A percentile compares a stretch with the other conserved stretches of the same genome.
Evolutionary conservation across 202 grass and related monocot species (phyloP).

Genomic region (Panicum hallii): DNA sequence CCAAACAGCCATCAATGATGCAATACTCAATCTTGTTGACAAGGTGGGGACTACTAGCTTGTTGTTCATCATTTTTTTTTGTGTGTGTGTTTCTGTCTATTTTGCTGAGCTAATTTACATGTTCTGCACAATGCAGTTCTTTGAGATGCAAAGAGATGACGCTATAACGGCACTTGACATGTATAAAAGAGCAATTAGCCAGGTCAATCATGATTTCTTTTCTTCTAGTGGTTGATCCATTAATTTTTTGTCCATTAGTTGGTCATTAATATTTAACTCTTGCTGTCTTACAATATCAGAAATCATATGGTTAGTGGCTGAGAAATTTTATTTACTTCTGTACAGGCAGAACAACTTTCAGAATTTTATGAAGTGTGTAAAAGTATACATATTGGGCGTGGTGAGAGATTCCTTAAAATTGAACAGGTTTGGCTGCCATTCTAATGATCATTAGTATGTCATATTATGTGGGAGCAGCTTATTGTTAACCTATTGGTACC

Average conservation of each 20-base stretch:
- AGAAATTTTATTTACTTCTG: constrained; percentile 14
- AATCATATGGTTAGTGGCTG: background rate
- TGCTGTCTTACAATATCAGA: background rate
- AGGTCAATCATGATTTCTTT: constrained; percentile 54
- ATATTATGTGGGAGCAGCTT: constrained; percentile 16
- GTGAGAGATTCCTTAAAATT: constrained; percentile 69
- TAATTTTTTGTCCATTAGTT: background rate
- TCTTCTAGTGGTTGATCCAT: constrained; percentile 16
- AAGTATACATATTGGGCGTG: constrained; percentile 77
- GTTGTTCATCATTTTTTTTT: background rate
- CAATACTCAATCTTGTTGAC: constrained; percentile 93
- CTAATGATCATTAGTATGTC: background rate
- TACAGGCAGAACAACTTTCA: constrained; percentile 76
- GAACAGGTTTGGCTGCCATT: constrained; percentile 62
- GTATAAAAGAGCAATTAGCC: constrained; percentile 80
- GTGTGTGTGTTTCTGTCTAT: background rate
- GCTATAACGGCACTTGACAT: constrained; percentile 87
- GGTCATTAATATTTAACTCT: background rate
- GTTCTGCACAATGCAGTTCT: constrained; percentile 66
- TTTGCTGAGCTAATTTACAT: constrained; percentile 29
- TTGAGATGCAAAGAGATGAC: constrained; percentile 93
- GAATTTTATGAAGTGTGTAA: constrained; percentile 85
- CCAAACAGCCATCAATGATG: constrained; percentile 87
- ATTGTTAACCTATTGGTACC: constrained; percentile 39
- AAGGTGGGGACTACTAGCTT: constrained; percentile 59